phyloP scores from a whole-genome alignment of 2,329 filamentous ascomycete genomes.

The Teratosphaeria epicoccoides region DNA sequence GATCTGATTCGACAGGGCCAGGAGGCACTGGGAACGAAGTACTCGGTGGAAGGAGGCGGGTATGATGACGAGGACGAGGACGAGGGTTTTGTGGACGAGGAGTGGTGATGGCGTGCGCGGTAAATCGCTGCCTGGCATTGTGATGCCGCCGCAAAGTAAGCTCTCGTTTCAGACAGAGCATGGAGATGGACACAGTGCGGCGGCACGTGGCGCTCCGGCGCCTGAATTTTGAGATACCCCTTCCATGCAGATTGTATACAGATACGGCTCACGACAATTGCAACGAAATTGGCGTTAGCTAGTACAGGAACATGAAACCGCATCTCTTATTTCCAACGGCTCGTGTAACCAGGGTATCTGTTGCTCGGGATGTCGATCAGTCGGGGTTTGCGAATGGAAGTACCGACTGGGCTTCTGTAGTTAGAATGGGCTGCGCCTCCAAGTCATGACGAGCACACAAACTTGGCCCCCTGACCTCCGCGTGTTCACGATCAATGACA shows the following conservation, averaged over 20 bases:
- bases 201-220: not conserved
- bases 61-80: constrained; percentile 19
- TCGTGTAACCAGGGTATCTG: not conserved
- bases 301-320: not conserved
- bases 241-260: not conserved
- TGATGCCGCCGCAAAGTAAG: not conserved
- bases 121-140: no score
- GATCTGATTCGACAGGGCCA: constrained; percentile 84
- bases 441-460: not conserved
- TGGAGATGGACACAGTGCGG: not conserved
- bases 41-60: constrained; percentile 27
- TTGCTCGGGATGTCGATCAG: not conserved
- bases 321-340: not conserved
- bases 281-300: not conserved
- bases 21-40: constrained; percentile 58
- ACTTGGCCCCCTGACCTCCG: not conserved
- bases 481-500: not conserved
- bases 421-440: not conserved
- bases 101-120: constrained; percentile 13
- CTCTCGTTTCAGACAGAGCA: not conserved
- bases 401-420: not conserved
- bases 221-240: not conserved
- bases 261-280: not conserved
- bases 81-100: constrained; percentile 23
- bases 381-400: not conserved